phyloP scores from a whole-genome alignment of 1,284 basidiomycete genomes.

The Volvariella surrecta region DNA sequence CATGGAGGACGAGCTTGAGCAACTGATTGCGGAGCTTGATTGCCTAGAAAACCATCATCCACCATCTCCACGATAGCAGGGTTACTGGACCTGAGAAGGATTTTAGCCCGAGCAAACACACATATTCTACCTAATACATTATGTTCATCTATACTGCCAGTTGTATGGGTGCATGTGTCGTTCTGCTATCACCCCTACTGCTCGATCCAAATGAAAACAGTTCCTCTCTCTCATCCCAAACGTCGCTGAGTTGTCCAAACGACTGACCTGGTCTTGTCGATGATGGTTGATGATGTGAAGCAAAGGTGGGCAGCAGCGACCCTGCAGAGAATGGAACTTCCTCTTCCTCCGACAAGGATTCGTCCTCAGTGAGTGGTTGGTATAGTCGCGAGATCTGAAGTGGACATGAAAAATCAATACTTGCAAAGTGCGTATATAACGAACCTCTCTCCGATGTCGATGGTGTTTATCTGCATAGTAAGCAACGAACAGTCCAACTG shows the following conservation, averaged over 20 bases:
- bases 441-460: constrained; percentile 66
- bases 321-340: constrained; percentile 23
- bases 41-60: no score
- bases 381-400: constrained; percentile 66
- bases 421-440: constrained; percentile 6
- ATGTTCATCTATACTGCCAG: no score
- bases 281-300: constrained; percentile 20
- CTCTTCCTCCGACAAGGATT: constrained; percentile 40
- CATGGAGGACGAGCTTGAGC: constrained; percentile 12
- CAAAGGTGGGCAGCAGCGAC: constrained; percentile 46
- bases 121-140: not conserved
- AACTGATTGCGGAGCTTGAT: not conserved
- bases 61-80: no score
- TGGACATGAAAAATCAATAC: constrained; percentile 3
- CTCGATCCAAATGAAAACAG: constrained; percentile 62
- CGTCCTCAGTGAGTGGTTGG: constrained; percentile 54
- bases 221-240: constrained; percentile 76
- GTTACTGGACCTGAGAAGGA: not conserved
- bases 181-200: constrained; percentile 53
- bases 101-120: not conserved
- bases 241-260: constrained; percentile 41
- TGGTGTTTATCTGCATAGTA: constrained; percentile 69
- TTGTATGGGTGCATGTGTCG: constrained; percentile 13
- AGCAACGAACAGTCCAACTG: constrained; percentile 59
- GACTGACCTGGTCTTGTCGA: constrained; percentile 10